Conservation (phyloP, 306 rosid genomes). For the Rosa lucieae region DNA sequence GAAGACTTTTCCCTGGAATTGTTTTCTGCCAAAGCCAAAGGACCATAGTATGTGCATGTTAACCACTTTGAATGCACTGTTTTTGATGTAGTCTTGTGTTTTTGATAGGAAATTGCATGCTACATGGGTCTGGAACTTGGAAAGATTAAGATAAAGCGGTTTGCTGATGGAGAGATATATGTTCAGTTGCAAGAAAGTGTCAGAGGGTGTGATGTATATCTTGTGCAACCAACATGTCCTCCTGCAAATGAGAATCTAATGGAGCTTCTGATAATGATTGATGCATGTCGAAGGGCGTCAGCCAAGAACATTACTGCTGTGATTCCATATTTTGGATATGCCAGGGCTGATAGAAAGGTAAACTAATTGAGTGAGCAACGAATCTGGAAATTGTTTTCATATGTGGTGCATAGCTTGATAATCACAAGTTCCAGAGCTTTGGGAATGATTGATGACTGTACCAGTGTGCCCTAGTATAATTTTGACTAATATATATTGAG, state of each 20-base stretch:
- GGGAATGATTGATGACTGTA: neutral
- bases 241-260: conserved; percentile 93
- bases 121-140: conserved; percentile 93
- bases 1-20: neutral
- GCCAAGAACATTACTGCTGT: conserved; percentile 94
- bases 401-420: neutral
- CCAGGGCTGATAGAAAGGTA: conserved; percentile 98
- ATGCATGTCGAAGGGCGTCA: conserved; percentile 94
- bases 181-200: conserved; percentile 98
- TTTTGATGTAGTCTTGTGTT: conserved; percentile 16
- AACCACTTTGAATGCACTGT: neutral
- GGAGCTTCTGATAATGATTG: conserved; percentile 96
- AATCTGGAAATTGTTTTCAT: neutral
- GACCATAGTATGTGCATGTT: neutral
- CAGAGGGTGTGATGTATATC: conserved; percentile 90
- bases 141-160: conserved; percentile 85
- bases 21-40: neutral
- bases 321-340: conserved; percentile 95
- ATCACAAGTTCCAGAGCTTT: conserved; percentile 4
- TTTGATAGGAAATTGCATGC: conserved; percentile 81
- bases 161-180: conserved; percentile 94
- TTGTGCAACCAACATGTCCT: conserved; percentile 98
- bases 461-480: neutral
- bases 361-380: neutral
- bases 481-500: neutral